Conservation (phyloP, 805 yeast species). For the Crinitomyces ghanaensis region DNA sequence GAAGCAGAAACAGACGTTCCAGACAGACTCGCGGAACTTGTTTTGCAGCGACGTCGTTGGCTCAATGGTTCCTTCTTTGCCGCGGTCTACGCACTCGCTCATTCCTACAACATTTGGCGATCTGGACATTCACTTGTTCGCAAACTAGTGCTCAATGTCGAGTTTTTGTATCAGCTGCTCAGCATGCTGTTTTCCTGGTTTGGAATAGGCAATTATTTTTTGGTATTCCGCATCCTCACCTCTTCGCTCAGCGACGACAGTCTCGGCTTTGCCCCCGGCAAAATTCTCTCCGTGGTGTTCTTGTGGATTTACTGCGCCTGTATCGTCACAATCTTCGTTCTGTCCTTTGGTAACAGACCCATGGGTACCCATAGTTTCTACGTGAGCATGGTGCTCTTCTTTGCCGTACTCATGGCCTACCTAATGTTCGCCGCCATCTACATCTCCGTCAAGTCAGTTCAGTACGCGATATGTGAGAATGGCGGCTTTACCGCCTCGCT, state of each 20-base stretch:
- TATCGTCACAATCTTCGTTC: conserved; percentile 71
- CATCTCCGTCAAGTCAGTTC: conserved; percentile 63
- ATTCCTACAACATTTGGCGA: conserved; percentile 63
- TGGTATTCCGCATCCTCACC: conserved; percentile 82
- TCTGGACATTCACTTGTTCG: conserved; percentile 60
- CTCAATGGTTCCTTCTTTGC: conserved; percentile 95
- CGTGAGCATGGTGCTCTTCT: conserved; percentile 58
- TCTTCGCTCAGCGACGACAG: conserved; percentile 56
- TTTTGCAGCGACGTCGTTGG: conserved; percentile 93
- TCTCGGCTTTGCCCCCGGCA: conserved; percentile 60
- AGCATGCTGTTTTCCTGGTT: conserved; percentile 83
- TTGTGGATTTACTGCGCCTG: conserved; percentile 79
- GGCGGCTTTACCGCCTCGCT: conserved; percentile 30
- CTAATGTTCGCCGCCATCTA: conserved; percentile 80
- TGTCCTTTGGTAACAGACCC: conserved; percentile 91
- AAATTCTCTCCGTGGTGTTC: conserved; percentile 62
- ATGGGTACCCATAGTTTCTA: conserved; percentile 78
- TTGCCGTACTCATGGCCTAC: conserved; percentile 81
- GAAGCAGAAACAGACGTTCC: conserved; percentile 96
- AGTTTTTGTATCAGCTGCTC: conserved; percentile 66
- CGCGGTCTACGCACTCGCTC: conserved; percentile 73
- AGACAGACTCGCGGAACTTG: conserved; percentile 71
- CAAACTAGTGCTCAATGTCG: conserved; percentile 61
- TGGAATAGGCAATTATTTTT: conserved; percentile 77
- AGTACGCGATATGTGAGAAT: conserved; percentile 38